Conservation (phyloP, 1,284 basidiomycete genomes). For the Puccinia coronata region DNA sequence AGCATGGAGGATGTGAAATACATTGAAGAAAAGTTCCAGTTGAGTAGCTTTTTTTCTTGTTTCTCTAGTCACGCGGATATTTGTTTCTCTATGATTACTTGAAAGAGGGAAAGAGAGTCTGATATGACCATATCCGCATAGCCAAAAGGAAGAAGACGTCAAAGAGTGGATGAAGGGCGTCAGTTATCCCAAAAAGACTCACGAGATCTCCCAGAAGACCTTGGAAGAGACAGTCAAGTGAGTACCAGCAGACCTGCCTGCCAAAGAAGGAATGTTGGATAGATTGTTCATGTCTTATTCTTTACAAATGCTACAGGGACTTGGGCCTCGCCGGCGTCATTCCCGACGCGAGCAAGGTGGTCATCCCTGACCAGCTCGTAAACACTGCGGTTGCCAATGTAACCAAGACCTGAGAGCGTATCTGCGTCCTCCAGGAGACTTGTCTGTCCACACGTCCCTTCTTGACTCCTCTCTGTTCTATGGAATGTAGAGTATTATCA, state of each 20-base stretch:
- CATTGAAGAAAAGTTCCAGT: slow-evolving; percentile 75
- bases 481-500: neutral
- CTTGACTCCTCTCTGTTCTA: neutral
- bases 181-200: slow-evolving; percentile 52
- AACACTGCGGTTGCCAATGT: slow-evolving; percentile 64
- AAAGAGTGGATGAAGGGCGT: slow-evolving; percentile 62
- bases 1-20: slow-evolving; percentile 69
- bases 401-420: neutral
- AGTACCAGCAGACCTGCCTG: slow-evolving; percentile 57
- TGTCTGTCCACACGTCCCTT: neutral
- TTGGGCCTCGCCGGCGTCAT: slow-evolving; percentile 76
- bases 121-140: neutral
- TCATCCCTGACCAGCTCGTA: slow-evolving; percentile 68
- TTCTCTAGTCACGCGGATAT: neutral
- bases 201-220: slow-evolving; percentile 26
- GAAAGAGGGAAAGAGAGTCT: neutral
- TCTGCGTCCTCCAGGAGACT: neutral
- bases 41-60: neutral
- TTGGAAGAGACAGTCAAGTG: slow-evolving; percentile 54
- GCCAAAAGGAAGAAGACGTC: slow-evolving; percentile 72
- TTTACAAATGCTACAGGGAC: slow-evolving; percentile 61
- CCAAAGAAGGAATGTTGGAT: neutral
- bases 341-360: slow-evolving; percentile 66
- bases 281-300: slow-evolving; percentile 30
- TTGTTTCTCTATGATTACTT: no score